Percentiles rank a stretch among this genome's conserved stretches.
phyloP scores from a whole-genome alignment of 495 filamentous ascomycete genomes.

The Amphirosellinia nigrospora region DNA sequence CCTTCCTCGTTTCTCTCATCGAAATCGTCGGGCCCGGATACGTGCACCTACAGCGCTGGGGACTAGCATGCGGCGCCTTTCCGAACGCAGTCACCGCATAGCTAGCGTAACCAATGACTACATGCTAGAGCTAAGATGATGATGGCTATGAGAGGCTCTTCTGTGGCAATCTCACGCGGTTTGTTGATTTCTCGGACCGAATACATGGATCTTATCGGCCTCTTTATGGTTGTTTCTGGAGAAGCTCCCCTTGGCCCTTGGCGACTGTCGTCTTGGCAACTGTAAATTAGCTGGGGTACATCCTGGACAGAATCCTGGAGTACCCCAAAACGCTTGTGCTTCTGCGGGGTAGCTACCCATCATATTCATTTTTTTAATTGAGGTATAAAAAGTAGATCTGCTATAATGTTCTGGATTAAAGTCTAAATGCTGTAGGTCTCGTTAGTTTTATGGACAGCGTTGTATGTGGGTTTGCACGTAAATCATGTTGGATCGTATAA shows the following conservation, averaged over 20 bases:
- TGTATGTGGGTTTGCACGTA: neutral
- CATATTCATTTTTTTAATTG: neutral
- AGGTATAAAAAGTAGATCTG: neutral
- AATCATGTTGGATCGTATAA: neutral
- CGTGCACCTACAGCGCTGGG: neutral
- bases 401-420: neutral
- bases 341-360: constrained; percentile 27
- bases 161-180: neutral
- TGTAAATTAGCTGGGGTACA: constrained; percentile 1
- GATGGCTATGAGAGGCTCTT: neutral
- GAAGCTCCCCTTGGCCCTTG: constrained; percentile 7
- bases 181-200: constrained; percentile 23
- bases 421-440: neutral
- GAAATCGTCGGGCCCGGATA: neutral
- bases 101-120: constrained; percentile 5
- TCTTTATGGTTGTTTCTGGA: neutral
- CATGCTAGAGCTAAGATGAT: neutral
- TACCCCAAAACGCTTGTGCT: neutral
- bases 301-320: no score
- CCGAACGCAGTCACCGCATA: neutral
- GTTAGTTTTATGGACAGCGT: neutral
- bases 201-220: constrained; percentile 15
- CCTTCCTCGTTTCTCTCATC: neutral
- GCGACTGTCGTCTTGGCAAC: neutral
- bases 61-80: constrained; percentile 9